Percentiles rank a stretch among this genome's conserved stretches.
Evolutionary conservation across 2,329 filamentous ascomycete genomes (phyloP).

Genomic region (Hansfordia pulvinata): DNA sequence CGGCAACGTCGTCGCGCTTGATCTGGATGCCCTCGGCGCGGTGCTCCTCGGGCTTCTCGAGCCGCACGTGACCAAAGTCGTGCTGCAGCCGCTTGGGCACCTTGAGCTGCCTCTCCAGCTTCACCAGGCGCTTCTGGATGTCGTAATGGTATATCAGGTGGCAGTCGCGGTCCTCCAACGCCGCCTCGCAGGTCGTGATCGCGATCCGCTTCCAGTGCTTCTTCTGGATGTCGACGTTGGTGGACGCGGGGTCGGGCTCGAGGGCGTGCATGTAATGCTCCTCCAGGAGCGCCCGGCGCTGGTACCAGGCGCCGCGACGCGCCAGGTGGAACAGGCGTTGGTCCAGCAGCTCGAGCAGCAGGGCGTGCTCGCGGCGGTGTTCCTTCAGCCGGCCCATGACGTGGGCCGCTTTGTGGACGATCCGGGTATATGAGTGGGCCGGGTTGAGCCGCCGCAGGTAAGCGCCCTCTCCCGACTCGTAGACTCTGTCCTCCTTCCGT

Average conservation of each 20-base stretch:
- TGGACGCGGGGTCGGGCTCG: slow-evolving; percentile 24
- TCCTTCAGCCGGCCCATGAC: slow-evolving; percentile 74
- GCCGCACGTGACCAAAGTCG: slow-evolving; percentile 75
- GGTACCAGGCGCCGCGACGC: slow-evolving; percentile 84
- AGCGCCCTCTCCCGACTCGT: slow-evolving; percentile 71
- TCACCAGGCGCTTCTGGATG: slow-evolving; percentile 82
- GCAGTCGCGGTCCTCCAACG: slow-evolving; percentile 75
- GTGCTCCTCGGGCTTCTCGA: slow-evolving; percentile 64
- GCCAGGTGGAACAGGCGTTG: slow-evolving; percentile 79
- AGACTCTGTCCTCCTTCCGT: slow-evolving; percentile 61
- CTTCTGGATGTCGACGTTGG: slow-evolving; percentile 42
- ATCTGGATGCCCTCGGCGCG: slow-evolving; percentile 67
- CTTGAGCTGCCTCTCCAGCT: slow-evolving; percentile 74
- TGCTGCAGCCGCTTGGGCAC: slow-evolving; percentile 80
- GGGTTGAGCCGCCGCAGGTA: slow-evolving; percentile 85
- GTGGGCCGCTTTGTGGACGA: slow-evolving; percentile 75
- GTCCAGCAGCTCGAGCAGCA: slow-evolving; percentile 61
- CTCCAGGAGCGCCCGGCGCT: slow-evolving; percentile 84
- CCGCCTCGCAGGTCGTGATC: slow-evolving; percentile 68
- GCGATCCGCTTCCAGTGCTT: slow-evolving; percentile 73
- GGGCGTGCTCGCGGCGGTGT: slow-evolving; percentile 59
- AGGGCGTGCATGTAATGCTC: slow-evolving; percentile 82
- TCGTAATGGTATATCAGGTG: slow-evolving; percentile 92
- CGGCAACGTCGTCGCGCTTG: slow-evolving; percentile 37
- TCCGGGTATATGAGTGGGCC: slow-evolving; percentile 84